Percentiles rank a stretch among this genome's conserved stretches.
phyloP scores from a whole-genome alignment of 768 basidiomycete genomes.

The Pisolithus orientalis region DNA sequence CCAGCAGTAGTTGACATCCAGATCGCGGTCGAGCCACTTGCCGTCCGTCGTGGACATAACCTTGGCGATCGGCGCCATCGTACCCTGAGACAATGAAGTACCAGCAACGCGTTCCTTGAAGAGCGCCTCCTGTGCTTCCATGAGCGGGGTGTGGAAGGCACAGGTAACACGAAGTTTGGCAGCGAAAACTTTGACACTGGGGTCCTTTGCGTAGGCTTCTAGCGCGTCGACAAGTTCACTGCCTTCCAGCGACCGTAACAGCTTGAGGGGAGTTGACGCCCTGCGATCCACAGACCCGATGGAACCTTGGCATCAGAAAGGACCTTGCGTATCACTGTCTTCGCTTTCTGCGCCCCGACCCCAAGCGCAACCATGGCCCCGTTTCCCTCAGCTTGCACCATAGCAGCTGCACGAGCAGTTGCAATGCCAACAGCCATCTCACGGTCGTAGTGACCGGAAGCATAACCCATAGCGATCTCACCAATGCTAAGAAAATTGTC shows the following conservation, averaged over 20 bases:
- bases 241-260: conserved; percentile 29
- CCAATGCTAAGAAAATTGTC: conserved; percentile 17
- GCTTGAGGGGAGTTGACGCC: conserved; percentile 33
- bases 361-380: conserved; percentile 32
- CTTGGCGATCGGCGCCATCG: conserved; percentile 13
- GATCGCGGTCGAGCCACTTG: conserved; percentile 24
- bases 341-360: conserved; percentile 26
- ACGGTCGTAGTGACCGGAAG: conserved; percentile 30
- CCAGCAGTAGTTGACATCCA: conserved; percentile 27
- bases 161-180: conserved; percentile 26
- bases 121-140: conserved; percentile 27
- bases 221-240: conserved; percentile 27
- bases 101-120: conserved; percentile 21
- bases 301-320: conserved; percentile 20
- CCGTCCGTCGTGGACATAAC: conserved; percentile 33
- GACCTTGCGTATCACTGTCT: conserved; percentile 28
- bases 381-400: conserved; percentile 29
- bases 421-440: conserved; percentile 30
- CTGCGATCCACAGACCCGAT: conserved; percentile 28
- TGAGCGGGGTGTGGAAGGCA: conserved; percentile 31
- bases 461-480: conserved; percentile 33
- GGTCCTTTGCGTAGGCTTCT: conserved; percentile 20
- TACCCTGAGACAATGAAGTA: conserved; percentile 15
- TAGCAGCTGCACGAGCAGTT: conserved; percentile 30
- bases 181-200: conserved; percentile 21